phyloP scores from a whole-genome alignment of 2,329 filamentous ascomycete genomes.

The Aspergillus sp. region DNA sequence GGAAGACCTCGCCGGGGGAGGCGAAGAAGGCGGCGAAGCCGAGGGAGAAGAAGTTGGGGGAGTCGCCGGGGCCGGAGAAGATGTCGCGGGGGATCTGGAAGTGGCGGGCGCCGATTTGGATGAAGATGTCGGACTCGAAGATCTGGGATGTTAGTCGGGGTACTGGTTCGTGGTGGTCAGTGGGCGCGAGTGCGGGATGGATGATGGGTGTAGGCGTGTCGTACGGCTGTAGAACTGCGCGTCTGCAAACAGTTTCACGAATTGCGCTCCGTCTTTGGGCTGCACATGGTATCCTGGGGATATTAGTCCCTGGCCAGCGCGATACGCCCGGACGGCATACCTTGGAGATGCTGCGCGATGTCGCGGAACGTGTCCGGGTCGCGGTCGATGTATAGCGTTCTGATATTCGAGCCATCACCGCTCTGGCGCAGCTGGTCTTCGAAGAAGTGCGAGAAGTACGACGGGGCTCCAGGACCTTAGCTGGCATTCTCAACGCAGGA shows the following conservation, averaged over 20 bases:
- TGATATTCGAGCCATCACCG: conserved; percentile 50
- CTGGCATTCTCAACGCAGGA: conserved; percentile 2
- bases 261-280: conserved; percentile 74
- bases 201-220: too few relatives aligned
- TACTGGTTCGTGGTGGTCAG: conserved; percentile 42
- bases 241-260: conserved; percentile 86
- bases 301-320: conserved; percentile 2
- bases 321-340: conserved; percentile 17
- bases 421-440: conserved; percentile 64
- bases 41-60: conserved; percentile 91
- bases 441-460: conserved; percentile 94
- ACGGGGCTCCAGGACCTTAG: conserved; percentile 67
- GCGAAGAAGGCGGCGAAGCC: conserved; percentile 85
- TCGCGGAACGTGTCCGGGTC: conserved; percentile 83
- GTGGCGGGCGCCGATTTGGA: conserved; percentile 74
- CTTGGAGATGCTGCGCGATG: conserved; percentile 82
- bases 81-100: conserved; percentile 87
- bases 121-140: conserved; percentile 84
- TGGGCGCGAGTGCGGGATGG: too few relatives aligned
- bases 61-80: conserved; percentile 75
- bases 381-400: conserved; percentile 88
- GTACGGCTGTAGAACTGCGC: conserved; percentile 85
- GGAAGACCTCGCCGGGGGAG: conserved; percentile 69
- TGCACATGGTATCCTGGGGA: conserved; percentile 65
- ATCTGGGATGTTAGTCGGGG: conserved; percentile 84